phyloP scores from a whole-genome alignment of 306 rosid species.

The Lupinus albus region DNA sequence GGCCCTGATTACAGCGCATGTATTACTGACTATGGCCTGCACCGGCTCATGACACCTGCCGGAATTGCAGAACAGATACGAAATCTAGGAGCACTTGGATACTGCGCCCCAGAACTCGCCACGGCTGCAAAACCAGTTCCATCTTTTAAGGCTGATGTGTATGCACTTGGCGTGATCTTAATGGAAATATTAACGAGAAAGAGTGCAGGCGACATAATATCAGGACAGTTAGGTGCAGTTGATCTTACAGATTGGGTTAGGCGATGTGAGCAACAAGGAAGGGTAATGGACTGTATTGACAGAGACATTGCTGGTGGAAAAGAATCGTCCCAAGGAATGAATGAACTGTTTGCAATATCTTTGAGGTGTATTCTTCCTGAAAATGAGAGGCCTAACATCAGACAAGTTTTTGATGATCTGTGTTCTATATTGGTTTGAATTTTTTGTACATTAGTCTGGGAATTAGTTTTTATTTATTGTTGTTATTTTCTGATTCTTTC shows the following conservation, averaged over 20 bases:
- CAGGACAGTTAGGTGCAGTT: constrained; percentile 92
- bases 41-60: constrained; percentile 86
- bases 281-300: constrained; percentile 94
- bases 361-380: constrained; percentile 95
- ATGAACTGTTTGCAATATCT: constrained; percentile 74
- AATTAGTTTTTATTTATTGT: constrained; percentile 66
- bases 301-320: constrained; percentile 87
- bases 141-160: constrained; percentile 89
- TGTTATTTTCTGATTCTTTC: constrained; percentile 52
- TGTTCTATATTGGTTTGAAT: constrained; percentile 73
- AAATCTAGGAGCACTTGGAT: constrained; percentile 94
- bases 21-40: constrained; percentile 83
- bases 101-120: constrained; percentile 90
- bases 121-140: constrained; percentile 71
- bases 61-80: constrained; percentile 92
- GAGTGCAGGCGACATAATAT: constrained; percentile 97
- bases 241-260: constrained; percentile 99
- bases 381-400: constrained; percentile 99
- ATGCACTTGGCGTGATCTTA: constrained; percentile 89
- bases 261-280: constrained; percentile 88
- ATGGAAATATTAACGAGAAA: constrained; percentile 91
- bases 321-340: constrained; percentile 83
- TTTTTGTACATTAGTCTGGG: constrained; percentile 82
- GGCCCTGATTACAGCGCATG: constrained; percentile 67
- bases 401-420: constrained; percentile 89